A percentile compares a stretch with the other conserved stretches of the same genome.
Evolutionary conservation across 306 rosid species (phyloP).

Genomic region (Casuarina equisetifolia): DNA sequence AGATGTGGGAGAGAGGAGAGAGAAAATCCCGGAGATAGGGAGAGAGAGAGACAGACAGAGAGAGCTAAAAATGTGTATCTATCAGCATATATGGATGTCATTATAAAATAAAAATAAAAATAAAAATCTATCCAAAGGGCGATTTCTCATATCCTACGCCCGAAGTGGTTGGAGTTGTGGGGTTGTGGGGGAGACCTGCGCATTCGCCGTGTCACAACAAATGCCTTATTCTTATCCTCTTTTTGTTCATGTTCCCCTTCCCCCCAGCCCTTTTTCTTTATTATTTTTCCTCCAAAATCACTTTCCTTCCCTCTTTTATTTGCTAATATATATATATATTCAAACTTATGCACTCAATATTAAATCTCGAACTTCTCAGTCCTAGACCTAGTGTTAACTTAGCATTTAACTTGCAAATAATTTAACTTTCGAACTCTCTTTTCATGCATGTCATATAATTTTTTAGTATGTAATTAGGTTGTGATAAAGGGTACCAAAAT

Average conservation of each 20-base stretch:
- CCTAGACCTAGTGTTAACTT: no score
- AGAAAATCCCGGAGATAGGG: slow-evolving; percentile 25
- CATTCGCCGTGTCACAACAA: slow-evolving; percentile 14
- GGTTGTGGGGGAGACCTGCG: neutral
- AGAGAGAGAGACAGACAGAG: slow-evolving; percentile 26
- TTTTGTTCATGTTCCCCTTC: neutral
- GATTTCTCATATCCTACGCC: neutral
- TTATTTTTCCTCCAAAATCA: neutral
- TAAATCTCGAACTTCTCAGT: no score
- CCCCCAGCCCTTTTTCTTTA: no score
- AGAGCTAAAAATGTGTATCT: slow-evolving; percentile 42
- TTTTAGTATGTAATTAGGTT: no score
- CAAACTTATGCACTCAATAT: no score
- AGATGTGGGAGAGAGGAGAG: slow-evolving; percentile 35
- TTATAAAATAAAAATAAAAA: slow-evolving; percentile 27
- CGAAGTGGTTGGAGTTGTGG: neutral
- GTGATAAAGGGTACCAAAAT: no score
- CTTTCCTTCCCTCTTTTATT: neutral
- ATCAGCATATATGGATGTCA: slow-evolving; percentile 30
- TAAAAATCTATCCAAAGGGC: slow-evolving; percentile 9
- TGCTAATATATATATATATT: no score
- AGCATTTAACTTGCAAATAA: no score
- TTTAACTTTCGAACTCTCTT: no score
- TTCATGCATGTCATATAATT: no score
- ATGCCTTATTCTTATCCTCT: slow-evolving; percentile 25